Evolutionary conservation across 2,329 filamentous ascomycete genomes (phyloP).

Genomic region (Bipolaris gigantea): DNA sequence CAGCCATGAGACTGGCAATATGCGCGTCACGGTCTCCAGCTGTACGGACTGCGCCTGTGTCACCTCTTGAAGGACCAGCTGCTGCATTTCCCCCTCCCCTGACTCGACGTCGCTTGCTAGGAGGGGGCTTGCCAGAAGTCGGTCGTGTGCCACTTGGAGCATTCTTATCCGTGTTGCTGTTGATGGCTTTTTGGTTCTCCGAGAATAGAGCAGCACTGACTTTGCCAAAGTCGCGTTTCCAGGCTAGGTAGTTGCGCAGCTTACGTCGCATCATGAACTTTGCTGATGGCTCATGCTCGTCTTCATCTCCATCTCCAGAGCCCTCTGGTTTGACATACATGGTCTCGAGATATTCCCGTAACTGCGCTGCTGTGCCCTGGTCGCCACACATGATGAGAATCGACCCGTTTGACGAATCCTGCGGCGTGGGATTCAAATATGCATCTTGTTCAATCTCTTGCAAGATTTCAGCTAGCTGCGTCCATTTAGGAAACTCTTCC

Average conservation of each 20-base stretch:
- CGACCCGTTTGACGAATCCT: slow-evolving; percentile 85
- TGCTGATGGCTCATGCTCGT: slow-evolving; percentile 66
- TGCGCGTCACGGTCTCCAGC: slow-evolving; percentile 82
- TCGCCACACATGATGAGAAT: slow-evolving; percentile 96
- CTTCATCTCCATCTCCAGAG: slow-evolving; percentile 52
- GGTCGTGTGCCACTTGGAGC: slow-evolving; percentile 48
- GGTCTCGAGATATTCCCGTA: slow-evolving; percentile 87
- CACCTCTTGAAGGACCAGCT: slow-evolving; percentile 62
- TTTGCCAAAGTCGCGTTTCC: slow-evolving; percentile 87
- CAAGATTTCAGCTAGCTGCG: slow-evolving; percentile 81
- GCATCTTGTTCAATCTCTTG: slow-evolving; percentile 91
- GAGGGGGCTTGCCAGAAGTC: slow-evolving; percentile 64
- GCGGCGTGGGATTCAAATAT: slow-evolving; percentile 75
- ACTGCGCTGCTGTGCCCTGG: slow-evolving; percentile 79
- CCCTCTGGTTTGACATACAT: slow-evolving; percentile 72
- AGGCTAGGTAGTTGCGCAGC: slow-evolving; percentile 81
- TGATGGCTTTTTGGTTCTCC: slow-evolving; percentile 77
- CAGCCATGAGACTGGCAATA: slow-evolving; percentile 78
- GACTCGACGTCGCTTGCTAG: slow-evolving; percentile 83
- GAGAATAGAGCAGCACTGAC: slow-evolving; percentile 78
- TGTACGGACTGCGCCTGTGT: slow-evolving; percentile 72
- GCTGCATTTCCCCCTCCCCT: slow-evolving; percentile 73
- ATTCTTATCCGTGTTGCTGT: slow-evolving; percentile 64
- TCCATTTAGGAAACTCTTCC: slow-evolving; percentile 95
- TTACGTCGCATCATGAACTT: slow-evolving; percentile 88